Conservation (phyloP, 768 basidiomycete species). For the Suillus americanus region DNA sequence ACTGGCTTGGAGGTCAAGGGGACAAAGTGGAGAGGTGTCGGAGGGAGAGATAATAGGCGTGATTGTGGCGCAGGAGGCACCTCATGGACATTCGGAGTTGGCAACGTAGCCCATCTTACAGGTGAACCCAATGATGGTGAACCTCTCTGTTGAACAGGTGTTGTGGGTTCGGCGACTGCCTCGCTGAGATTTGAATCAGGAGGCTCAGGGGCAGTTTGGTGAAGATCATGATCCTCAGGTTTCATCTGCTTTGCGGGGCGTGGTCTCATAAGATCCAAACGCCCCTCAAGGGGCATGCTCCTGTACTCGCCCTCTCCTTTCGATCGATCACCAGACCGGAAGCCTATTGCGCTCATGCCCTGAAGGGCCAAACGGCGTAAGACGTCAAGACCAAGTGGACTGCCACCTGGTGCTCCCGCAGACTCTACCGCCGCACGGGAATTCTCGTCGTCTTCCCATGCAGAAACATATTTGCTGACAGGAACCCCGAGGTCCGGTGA, state of each 20-base stretch:
- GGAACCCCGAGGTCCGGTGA: slow-evolving; percentile 52
- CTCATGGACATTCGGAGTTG: slow-evolving; percentile 63
- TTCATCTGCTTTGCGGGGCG: slow-evolving; percentile 23
- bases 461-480: slow-evolving; percentile 66
- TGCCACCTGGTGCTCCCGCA: slow-evolving; percentile 10
- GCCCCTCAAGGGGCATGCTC: slow-evolving; percentile 82
- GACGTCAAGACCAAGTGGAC: slow-evolving; percentile 42
- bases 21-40: slow-evolving; percentile 27
- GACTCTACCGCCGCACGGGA: neutral
- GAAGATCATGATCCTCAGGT: slow-evolving; percentile 8
- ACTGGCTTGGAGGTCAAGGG: slow-evolving; percentile 18
- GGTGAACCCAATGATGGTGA: slow-evolving; percentile 33
- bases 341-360: slow-evolving; percentile 23
- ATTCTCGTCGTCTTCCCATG: slow-evolving; percentile 58
- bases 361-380: slow-evolving; percentile 34
- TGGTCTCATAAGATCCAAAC: slow-evolving; percentile 79
- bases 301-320: slow-evolving; percentile 70
- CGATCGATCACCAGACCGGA: slow-evolving; percentile 9
- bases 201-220: slow-evolving; percentile 2
- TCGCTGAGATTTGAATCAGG: slow-evolving; percentile 19
- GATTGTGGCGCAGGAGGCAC: slow-evolving; percentile 60
- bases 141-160: slow-evolving; percentile 36
- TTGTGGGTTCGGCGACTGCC: slow-evolving; percentile 30
- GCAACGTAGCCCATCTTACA: slow-evolving; percentile 48
- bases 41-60: slow-evolving; percentile 50